phyloP scores from a whole-genome alignment of 495 filamentous ascomycete species.

The Penicillium arizonense region DNA sequence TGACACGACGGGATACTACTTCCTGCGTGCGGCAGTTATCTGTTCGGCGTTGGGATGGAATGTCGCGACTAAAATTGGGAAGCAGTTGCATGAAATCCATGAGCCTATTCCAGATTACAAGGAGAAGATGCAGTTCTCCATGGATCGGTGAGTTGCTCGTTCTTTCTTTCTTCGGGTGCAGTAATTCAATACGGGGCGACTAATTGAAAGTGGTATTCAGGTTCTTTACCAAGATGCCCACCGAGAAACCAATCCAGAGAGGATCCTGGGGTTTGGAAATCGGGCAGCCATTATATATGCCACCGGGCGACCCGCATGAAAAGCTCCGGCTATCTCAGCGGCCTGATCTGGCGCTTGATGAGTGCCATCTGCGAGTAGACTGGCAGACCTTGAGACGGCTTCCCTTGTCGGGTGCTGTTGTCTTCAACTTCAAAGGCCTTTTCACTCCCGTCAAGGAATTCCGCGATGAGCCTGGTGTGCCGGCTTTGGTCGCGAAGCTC shows the following conservation, averaged over 20 bases:
- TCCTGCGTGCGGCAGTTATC: slow-evolving; percentile 74
- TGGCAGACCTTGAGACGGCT: slow-evolving; percentile 88
- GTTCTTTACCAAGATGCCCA: slow-evolving; percentile 80
- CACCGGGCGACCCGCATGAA: slow-evolving; percentile 69
- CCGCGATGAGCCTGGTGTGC: slow-evolving; percentile 71
- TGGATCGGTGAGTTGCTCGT: slow-evolving; percentile 64
- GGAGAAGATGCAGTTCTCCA: slow-evolving; percentile 85
- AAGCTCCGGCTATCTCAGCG: slow-evolving; percentile 54
- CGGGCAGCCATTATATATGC: slow-evolving; percentile 75
- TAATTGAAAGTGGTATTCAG: slow-evolving; percentile 23
- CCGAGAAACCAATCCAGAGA: slow-evolving; percentile 75
- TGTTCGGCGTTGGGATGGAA: slow-evolving; percentile 85
- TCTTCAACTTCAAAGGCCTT: slow-evolving; percentile 91
- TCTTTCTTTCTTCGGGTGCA: neutral
- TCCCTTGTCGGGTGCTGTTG: slow-evolving; percentile 69
- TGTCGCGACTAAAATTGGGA: slow-evolving; percentile 70
- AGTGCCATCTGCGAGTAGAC: slow-evolving; percentile 78
- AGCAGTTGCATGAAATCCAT: slow-evolving; percentile 74
- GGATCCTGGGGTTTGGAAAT: slow-evolving; percentile 87
- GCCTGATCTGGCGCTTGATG: slow-evolving; percentile 52
- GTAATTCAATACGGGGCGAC: neutral
- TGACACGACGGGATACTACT: slow-evolving; percentile 68
- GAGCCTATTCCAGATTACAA: slow-evolving; percentile 80
- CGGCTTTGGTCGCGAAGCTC: slow-evolving; percentile 64
- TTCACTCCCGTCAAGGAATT: slow-evolving; percentile 78